Conservation (phyloP, 495 filamentous ascomycete genomes). For the Schizothecium vesticola region DNA sequence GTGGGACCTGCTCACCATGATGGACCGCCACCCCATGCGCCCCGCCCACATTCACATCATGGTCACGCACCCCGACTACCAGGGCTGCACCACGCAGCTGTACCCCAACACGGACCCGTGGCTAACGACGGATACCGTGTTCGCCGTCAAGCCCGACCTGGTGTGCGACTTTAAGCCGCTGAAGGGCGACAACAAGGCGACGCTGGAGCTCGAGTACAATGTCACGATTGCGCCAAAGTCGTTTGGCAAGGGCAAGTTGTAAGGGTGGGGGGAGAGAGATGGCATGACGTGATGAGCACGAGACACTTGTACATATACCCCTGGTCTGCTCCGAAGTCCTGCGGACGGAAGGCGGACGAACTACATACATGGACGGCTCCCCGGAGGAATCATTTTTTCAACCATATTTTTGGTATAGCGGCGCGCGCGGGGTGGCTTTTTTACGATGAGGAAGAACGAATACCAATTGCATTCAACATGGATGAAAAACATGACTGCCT, state of each 20-base stretch:
- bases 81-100: constrained; percentile 71
- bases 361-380: background rate
- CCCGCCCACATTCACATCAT: constrained; percentile 85
- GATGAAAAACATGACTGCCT: background rate
- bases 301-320: constrained; percentile 5
- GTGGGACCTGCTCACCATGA: constrained; percentile 58
- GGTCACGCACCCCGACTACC: constrained; percentile 50
- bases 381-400: background rate
- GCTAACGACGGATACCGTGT: constrained; percentile 66
- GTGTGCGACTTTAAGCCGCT: constrained; percentile 66
- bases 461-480: background rate
- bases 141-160: constrained; percentile 74
- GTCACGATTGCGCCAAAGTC: constrained; percentile 50
- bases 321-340: background rate
- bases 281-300: background rate
- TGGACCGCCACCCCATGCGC: constrained; percentile 79
- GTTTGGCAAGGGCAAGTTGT: constrained; percentile 42
- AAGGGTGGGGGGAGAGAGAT: background rate
- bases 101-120: constrained; percentile 68
- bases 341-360: background rate
- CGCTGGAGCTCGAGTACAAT: constrained; percentile 64
- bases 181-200: constrained; percentile 57
- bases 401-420: background rate
- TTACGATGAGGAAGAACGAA: background rate
- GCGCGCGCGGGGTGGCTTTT: background rate